Percentiles rank a stretch among this genome's conserved stretches.
These are phyloP conservation scores for Alternaria dauci DNA, from an alignment of 2,329 filamentous ascomycete genomes.

Conservation along the genomic window DNA sequence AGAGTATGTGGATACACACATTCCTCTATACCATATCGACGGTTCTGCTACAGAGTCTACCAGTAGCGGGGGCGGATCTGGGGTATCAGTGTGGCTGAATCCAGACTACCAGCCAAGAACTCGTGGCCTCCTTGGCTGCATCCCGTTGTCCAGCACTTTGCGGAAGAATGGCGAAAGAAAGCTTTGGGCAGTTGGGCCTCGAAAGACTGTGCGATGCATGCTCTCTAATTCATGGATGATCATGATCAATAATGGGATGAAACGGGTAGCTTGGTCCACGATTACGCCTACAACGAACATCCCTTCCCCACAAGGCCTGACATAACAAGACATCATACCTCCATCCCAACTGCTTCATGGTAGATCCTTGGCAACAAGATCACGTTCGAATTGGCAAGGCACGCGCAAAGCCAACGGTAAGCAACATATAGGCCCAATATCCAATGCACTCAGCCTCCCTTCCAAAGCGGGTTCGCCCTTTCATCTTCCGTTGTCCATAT, in stretches of 20 bases:
- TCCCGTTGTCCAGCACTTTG: slow-evolving; percentile 19
- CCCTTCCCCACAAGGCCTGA: slow-evolving; percentile 6
- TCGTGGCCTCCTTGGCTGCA: slow-evolving; percentile 39
- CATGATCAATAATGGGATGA: slow-evolving; percentile 9
- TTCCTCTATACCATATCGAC: slow-evolving; percentile 7
- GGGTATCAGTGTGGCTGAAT: slow-evolving; percentile 44
- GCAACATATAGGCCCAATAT: slow-evolving; percentile 9
- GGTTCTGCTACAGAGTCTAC: slow-evolving; percentile 9
- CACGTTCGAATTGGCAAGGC: slow-evolving; percentile 3
- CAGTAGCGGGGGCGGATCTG: slow-evolving; percentile 20
- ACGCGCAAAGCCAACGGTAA: slow-evolving; percentile 8
- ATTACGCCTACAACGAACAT: slow-evolving; percentile 13
- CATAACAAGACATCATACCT: slow-evolving; percentile 7
- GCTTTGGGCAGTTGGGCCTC: not conserved
- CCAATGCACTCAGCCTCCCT: slow-evolving; percentile 23
- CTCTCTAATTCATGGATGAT: not conserved
- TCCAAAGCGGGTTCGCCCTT: slow-evolving; percentile 26
- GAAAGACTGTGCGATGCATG: not conserved
- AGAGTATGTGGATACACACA: slow-evolving; percentile 3
- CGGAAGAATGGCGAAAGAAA: slow-evolving; percentile 10
- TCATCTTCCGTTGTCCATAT: slow-evolving; percentile 33
- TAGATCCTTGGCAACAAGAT: slow-evolving; percentile 8
- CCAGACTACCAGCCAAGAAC: slow-evolving; percentile 45
- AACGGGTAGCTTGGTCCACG: slow-evolving; percentile 9
- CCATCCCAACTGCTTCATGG: slow-evolving; percentile 12